phyloP scores from a whole-genome alignment of 2,329 filamentous ascomycete genomes.

The Plectosphaerella sp. region DNA sequence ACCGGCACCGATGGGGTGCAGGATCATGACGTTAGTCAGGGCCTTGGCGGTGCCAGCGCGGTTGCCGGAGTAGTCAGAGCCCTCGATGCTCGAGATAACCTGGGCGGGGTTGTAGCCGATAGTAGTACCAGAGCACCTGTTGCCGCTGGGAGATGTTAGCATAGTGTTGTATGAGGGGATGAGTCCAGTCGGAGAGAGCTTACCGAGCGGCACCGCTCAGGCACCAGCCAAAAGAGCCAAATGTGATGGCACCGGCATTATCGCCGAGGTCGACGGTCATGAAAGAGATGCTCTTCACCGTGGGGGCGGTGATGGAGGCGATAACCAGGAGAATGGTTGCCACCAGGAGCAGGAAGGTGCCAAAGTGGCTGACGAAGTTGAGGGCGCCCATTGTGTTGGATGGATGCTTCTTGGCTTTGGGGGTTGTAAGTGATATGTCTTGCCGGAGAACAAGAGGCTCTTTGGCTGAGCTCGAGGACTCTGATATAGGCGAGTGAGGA shows the following conservation, averaged over 20 bases:
- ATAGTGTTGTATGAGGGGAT: too few species aligned
- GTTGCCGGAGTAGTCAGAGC: conserved; percentile 34
- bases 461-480: too few species aligned
- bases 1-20: conserved; percentile 57
- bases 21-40: conserved; percentile 55
- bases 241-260: conserved; percentile 35
- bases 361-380: conserved; percentile 50
- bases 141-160: conserved; percentile 14
- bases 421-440: neutral
- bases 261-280: conserved; percentile 45
- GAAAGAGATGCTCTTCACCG: conserved; percentile 50
- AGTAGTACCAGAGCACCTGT: conserved; percentile 40
- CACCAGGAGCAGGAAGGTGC: conserved; percentile 52
- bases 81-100: conserved; percentile 33
- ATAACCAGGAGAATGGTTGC: conserved; percentile 53
- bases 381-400: conserved; percentile 39
- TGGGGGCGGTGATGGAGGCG: conserved; percentile 54
- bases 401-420: neutral
- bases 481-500: too few species aligned
- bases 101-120: conserved; percentile 54
- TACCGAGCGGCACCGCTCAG: conserved; percentile 15
- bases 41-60: conserved; percentile 38
- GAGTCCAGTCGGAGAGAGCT: neutral
- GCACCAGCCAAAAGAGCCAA: conserved; percentile 61
- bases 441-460: neutral